Conservation (phyloP, 345 rosid species). For the Lepidium didymum region DNA sequence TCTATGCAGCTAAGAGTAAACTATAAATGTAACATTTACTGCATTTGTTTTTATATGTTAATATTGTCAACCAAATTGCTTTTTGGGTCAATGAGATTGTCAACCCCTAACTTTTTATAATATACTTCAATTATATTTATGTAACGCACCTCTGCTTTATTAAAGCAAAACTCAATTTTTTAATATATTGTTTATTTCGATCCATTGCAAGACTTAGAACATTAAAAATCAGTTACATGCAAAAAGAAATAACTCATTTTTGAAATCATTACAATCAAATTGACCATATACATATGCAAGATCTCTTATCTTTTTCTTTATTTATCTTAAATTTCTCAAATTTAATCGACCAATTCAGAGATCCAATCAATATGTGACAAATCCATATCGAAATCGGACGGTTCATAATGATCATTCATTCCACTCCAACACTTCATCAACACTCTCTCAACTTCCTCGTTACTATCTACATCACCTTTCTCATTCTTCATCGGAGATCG, state of each 20-base stretch:
- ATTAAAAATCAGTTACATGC: slow-evolving; percentile 4
- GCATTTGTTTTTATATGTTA: neutral
- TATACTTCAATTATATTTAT: neutral
- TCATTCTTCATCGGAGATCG: slow-evolving; percentile 7
- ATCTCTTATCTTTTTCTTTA: neutral
- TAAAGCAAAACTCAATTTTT: neutral
- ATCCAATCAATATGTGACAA: slow-evolving; percentile 42
- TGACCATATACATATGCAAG: slow-evolving; percentile 13
- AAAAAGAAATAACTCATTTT: neutral
- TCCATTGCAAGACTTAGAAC: neutral
- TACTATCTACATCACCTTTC: slow-evolving; percentile 22
- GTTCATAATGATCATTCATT: slow-evolving; percentile 24
- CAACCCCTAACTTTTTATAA: neutral
- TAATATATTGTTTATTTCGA: neutral
- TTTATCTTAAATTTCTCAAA: neutral
- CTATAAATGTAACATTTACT: neutral
- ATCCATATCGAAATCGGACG: slow-evolving; percentile 28
- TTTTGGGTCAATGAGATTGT: neutral
- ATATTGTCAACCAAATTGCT: neutral
- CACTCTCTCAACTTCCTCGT: slow-evolving; percentile 17
- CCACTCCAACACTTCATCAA: slow-evolving; percentile 32
- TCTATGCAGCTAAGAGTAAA: neutral
- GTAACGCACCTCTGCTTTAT: neutral
- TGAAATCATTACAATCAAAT: slow-evolving; percentile 7
- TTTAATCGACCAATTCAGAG: slow-evolving; percentile 35